These are phyloP conservation scores for Gypsophila paniculata DNA, from an alignment of 179 eudicot species.

Conservation along the genomic window DNA sequence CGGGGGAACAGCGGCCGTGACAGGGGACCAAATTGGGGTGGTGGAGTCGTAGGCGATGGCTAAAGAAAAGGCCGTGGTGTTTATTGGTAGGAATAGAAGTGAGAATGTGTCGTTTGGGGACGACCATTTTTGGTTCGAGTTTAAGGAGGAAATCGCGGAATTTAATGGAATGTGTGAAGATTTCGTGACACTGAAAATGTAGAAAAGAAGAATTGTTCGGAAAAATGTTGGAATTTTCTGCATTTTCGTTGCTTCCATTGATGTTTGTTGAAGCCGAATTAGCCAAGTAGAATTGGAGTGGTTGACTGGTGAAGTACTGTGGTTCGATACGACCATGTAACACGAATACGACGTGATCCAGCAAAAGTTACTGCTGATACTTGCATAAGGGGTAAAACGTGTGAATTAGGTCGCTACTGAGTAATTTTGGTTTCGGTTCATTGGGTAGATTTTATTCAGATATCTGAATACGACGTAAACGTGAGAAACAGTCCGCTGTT, in stretches of 20 bases:
- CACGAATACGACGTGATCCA: no score
- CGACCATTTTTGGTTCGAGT: conserved; percentile 33
- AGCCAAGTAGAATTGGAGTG: not conserved
- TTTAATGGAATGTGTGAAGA: conserved; percentile 24
- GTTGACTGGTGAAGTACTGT: no score
- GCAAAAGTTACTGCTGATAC: no score
- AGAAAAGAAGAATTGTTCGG: not conserved
- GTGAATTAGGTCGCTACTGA: no score
- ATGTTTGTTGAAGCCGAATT: not conserved
- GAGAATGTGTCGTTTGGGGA: conserved; percentile 32
- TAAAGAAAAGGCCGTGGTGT: conserved; percentile 25
- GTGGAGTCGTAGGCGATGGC: conserved; percentile 30
- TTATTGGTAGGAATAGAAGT: conserved; percentile 26
- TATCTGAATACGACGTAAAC: no score
- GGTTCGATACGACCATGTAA: no score
- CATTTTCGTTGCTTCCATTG: not conserved
- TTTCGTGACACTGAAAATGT: not conserved
- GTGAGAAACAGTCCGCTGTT: no score
- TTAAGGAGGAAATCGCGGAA: conserved; percentile 31
- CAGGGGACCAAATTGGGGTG: conserved; percentile 31
- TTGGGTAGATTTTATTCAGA: no score
- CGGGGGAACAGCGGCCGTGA: not conserved
- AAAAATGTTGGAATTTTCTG: not conserved
- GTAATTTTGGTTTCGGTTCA: no score
- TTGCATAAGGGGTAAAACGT: no score